Evolutionary conservation across 306 rosid genomes (phyloP).

Genomic region (Corylus avellana): DNA sequence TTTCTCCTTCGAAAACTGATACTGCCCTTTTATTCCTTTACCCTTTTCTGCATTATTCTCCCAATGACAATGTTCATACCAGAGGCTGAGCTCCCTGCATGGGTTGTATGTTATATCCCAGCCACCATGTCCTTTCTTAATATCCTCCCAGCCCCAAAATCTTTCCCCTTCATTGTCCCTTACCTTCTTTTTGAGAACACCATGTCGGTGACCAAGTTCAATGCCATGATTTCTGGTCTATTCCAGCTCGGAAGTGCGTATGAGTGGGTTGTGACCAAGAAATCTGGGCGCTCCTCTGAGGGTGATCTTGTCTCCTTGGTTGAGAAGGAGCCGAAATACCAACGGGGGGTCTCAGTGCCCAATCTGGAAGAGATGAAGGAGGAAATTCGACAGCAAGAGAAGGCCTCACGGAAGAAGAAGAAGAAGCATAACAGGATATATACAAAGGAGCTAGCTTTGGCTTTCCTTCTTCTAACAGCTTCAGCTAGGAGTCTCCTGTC

Average conservation of each 20-base stretch:
- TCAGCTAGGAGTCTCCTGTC: constrained; percentile 92
- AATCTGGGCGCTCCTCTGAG: constrained; percentile 87
- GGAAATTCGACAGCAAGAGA: constrained; percentile 56
- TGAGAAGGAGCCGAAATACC: constrained; percentile 61
- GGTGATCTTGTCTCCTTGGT: constrained; percentile 74
- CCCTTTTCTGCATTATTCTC: constrained; percentile 86
- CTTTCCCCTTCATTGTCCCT: constrained; percentile 93
- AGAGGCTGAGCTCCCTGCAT: constrained; percentile 77
- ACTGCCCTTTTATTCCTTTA: constrained; percentile 85
- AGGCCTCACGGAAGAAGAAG: constrained; percentile 49
- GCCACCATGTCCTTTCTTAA: constrained; percentile 91
- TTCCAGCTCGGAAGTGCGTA: constrained; percentile 93
- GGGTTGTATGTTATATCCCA: constrained; percentile 90
- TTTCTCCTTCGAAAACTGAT: constrained; percentile 85
- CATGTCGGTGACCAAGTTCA: constrained; percentile 92
- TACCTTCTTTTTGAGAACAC: constrained; percentile 95
- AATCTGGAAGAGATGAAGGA: constrained; percentile 67
- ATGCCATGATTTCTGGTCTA: constrained; percentile 89
- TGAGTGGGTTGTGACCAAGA: constrained; percentile 95
- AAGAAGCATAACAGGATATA: constrained; percentile 76
- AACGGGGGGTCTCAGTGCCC: constrained; percentile 61
- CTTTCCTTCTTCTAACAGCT: constrained; percentile 83
- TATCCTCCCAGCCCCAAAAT: constrained; percentile 86
- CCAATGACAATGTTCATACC: constrained; percentile 97
- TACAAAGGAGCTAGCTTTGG: constrained; percentile 77